phyloP scores from a whole-genome alignment of 768 basidiomycete genomes.

The Tephrocybe rancida region DNA sequence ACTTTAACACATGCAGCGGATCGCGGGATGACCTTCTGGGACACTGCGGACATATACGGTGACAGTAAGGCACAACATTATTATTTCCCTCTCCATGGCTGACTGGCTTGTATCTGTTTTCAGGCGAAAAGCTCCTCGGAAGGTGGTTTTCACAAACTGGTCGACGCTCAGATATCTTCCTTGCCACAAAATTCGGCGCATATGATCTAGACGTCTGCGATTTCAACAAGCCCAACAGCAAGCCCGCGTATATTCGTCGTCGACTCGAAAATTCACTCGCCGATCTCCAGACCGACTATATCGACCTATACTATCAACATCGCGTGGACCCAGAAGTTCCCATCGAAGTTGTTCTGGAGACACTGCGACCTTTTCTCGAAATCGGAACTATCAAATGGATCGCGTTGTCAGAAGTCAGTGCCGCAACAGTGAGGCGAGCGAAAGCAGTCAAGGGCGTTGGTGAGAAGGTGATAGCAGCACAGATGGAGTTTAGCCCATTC shows the following conservation, averaged over 20 bases:
- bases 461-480: slow-evolving; percentile 32
- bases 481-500: slow-evolving; percentile 48
- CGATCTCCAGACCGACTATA: slow-evolving; percentile 38
- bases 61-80: slow-evolving; percentile 35
- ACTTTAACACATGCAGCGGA: slow-evolving; percentile 22
- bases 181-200: slow-evolving; percentile 53
- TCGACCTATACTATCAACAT: slow-evolving; percentile 54
- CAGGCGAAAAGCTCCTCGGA: slow-evolving; percentile 12
- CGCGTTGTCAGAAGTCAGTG: slow-evolving; percentile 52
- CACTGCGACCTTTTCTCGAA: slow-evolving; percentile 10
- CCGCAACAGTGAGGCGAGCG: slow-evolving; percentile 47
- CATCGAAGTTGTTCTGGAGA: slow-evolving; percentile 42
- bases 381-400: slow-evolving; percentile 40
- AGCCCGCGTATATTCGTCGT: slow-evolving; percentile 34
- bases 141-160: slow-evolving; percentile 51
- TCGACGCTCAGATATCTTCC: slow-evolving; percentile 54
- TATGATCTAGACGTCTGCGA: slow-evolving; percentile 23
- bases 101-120: not conserved
- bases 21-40: slow-evolving; percentile 42
- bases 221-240: slow-evolving; percentile 25
- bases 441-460: slow-evolving; percentile 45
- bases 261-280: slow-evolving; percentile 41
- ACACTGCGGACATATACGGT: slow-evolving; percentile 47
- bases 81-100: slow-evolving; percentile 35
- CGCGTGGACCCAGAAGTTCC: slow-evolving; percentile 41